Evolutionary conservation across 441 rosid species (phyloP), one percentile per base, ranked within the genome.

Genomic region (Lepidium campestre): DNA sequence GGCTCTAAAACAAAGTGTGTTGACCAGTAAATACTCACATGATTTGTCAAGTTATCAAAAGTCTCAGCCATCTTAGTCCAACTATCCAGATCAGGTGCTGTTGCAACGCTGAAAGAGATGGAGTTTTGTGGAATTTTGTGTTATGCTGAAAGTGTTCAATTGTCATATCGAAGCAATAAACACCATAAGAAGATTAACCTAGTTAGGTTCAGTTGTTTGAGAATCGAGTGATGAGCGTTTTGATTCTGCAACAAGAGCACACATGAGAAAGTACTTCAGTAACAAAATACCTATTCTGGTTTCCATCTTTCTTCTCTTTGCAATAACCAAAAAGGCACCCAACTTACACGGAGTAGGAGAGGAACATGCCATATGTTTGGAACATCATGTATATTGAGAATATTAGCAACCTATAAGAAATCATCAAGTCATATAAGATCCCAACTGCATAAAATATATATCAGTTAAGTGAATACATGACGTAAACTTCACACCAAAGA

Each of bases 331-430:
- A 76, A 67, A 31, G 12, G 39, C 65, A 65, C 11, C 36, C 41
- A 80, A 80, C 85, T 73, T 77, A 87, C 93, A 70, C 81, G 78
- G 39, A 87, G 90, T 55, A 87, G 70, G 27, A 83, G 85, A 65
- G 93, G 93, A 83, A 87, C 46, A 65, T 87, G 93, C 93, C 93
- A 85, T 74, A 87, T 83, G 81, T 83, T 87, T 58, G 93, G 93
- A 78, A 87, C 93, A 49, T 87, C 93, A 73, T 82, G 90, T 39
- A 87, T 76, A 77, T 80, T 87, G 47, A 87, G 88, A 70, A 87
- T 83, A 75, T 87, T 85, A 58, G 80, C 83, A 67, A 78, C 69
- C 93, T 87, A 84, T 13, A 53, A 73, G 35, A 64, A 22, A 67
- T 17, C 48, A 61, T 20, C 62, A 29, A 74, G 50, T 67, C 45